Conservation (phyloP, 257 asterid genomes). For the Thymus quinquecostatus region DNA sequence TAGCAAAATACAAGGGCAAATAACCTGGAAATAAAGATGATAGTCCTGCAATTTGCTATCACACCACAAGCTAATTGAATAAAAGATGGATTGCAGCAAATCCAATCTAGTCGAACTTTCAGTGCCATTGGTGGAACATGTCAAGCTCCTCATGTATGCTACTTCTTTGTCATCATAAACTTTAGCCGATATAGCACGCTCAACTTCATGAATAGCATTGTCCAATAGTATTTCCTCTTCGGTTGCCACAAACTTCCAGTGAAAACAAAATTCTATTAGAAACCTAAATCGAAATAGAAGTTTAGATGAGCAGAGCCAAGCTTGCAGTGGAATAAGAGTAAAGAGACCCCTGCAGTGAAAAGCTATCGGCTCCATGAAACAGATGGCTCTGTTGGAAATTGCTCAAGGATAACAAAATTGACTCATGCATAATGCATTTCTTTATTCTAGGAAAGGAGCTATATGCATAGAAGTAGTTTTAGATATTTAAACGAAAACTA, state of each 20-base stretch:
- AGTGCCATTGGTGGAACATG: slow-evolving; percentile 47
- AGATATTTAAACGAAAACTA: neutral
- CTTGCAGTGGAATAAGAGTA: slow-evolving; percentile 19
- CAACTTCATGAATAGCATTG: slow-evolving; percentile 63
- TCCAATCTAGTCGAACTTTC: slow-evolving; percentile 54
- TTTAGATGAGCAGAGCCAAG: slow-evolving; percentile 26
- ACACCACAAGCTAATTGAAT: slow-evolving; percentile 84
- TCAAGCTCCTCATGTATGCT: slow-evolving; percentile 65
- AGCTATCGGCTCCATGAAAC: slow-evolving; percentile 8
- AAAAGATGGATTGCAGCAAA: slow-evolving; percentile 65
- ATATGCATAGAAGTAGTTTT: neutral
- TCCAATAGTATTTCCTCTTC: slow-evolving; percentile 68
- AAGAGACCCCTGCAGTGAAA: neutral
- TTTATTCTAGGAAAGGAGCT: neutral
- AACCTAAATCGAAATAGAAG: slow-evolving; percentile 29
- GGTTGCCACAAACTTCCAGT: slow-evolving; percentile 79
- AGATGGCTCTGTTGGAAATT: slow-evolving; percentile 16
- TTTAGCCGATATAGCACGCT: slow-evolving; percentile 58
- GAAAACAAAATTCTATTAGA: slow-evolving; percentile 38
- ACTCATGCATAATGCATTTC: slow-evolving; percentile 16
- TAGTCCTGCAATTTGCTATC: slow-evolving; percentile 83
- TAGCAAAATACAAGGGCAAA: slow-evolving; percentile 31
- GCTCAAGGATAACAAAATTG: neutral
- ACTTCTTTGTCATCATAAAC: slow-evolving; percentile 57
- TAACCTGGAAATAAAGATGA: slow-evolving; percentile 88